Evolutionary conservation across 2,329 filamentous ascomycete species (phyloP), one percentile per base, ranked within the genome.

Genomic region (Ilyonectria sp.): DNA sequence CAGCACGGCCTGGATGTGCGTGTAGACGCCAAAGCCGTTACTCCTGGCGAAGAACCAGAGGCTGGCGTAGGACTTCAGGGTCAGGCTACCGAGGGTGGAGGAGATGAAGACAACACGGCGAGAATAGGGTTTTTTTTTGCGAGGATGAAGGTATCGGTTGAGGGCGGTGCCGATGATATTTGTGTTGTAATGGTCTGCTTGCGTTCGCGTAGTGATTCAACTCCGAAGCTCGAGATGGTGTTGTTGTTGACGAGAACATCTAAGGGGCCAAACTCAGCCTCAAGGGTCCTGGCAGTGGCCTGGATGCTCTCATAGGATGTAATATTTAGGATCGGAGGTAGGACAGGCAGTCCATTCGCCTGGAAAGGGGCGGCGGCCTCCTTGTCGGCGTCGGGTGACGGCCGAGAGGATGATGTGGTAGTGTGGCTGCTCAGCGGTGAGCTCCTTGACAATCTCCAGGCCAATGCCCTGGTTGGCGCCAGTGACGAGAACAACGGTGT

Each of bases 201-300:
- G 26, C 63, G 64, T 29, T 64, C 65, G n/a, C 63, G 60, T 5
- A 37, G 52, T 29, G 67, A 56, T 10, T 52, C 15, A 29, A 71
- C 43, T 8, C 58, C 46, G 15, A 54, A 44, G 23, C 63, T 63
- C 5, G 63, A 65, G 59, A 71, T 67, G 59, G 64, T 58, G 33
- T 71, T 71, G 58, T 69, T 70, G 59, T 71, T 67, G 62, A 71
- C 23, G 46, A 71, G 67, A 15, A 71, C 58, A 26, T 71, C 69
- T 8, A 71, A 67, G 17, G 43, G 68, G 4, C 59, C 61, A n/a
- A 68, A 73, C 2, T 46, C 49, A 4, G 55, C 54, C 9, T 44
- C 26, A 17, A 64, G 37, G 15, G 60, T 29, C 37, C 56, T 29
- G 52, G 23, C 58, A 5, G 72, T 62, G 3, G 50, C 26, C 15